phyloP scores from a whole-genome alignment of 2,329 filamentous ascomycete genomes.

The Ophiostoma montium region DNA sequence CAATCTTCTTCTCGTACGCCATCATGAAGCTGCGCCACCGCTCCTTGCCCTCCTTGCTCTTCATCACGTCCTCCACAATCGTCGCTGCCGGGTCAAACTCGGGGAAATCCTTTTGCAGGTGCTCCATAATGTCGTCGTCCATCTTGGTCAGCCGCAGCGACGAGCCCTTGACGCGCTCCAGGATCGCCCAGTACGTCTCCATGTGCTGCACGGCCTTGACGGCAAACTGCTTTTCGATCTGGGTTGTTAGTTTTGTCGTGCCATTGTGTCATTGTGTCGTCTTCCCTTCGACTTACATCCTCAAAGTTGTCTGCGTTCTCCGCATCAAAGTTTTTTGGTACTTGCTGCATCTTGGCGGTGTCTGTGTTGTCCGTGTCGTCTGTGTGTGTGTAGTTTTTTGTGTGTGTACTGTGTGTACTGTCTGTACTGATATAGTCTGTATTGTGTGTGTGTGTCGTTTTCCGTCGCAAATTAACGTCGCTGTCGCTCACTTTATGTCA shows the following conservation, averaged over 20 bases:
- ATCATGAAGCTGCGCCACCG: slow-evolving; percentile 91
- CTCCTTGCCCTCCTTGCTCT: slow-evolving; percentile 91
- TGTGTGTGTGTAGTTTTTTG: slow-evolving; percentile 8
- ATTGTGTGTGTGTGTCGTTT: not conserved
- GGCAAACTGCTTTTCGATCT: slow-evolving; percentile 99
- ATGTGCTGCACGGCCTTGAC: slow-evolving; percentile 97
- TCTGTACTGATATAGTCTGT: no score
- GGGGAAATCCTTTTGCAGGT: slow-evolving; percentile 78
- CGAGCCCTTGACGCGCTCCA: slow-evolving; percentile 84
- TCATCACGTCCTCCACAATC: slow-evolving; percentile 89
- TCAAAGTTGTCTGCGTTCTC: slow-evolving; percentile 40
- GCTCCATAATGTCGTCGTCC: slow-evolving; percentile 87
- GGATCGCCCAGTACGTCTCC: slow-evolving; percentile 91
- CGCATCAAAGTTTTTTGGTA: slow-evolving; percentile 45
- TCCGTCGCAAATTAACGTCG: not conserved
- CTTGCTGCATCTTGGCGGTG: slow-evolving; percentile 16
- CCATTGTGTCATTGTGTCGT: not conserved
- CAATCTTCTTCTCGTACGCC: slow-evolving; percentile 84
- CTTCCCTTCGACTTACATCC: slow-evolving; percentile 29
- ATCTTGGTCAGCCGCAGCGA: slow-evolving; percentile 79
- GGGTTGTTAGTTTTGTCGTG: not conserved
- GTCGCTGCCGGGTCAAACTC: slow-evolving; percentile 75
- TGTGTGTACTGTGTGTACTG: no score
- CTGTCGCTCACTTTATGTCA: not conserved
- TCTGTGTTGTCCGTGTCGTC: slow-evolving; percentile 5